These are phyloP conservation scores for Cucumis cinereus DNA, from an alignment of 306 rosid species.

Conservation along the genomic window DNA sequence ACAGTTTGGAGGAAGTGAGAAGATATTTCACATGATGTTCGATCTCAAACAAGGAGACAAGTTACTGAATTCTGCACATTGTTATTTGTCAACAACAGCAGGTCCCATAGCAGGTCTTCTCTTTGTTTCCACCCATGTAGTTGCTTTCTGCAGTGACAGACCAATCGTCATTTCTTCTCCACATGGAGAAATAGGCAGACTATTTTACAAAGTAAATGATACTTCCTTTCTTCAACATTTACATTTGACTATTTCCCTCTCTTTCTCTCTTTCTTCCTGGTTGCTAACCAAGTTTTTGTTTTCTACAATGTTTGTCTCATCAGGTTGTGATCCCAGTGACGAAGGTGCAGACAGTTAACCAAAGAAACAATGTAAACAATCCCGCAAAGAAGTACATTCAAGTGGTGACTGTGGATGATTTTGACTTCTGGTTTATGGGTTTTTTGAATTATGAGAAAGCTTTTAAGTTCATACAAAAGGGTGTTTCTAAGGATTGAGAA, in stretches of 20 bases:
- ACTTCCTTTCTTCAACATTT: not conserved
- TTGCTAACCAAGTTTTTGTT: not conserved
- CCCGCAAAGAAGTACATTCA: constrained; percentile 47
- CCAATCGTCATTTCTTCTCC: constrained; percentile 46
- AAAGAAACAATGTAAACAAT: constrained; percentile 26
- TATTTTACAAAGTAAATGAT: constrained; percentile 39
- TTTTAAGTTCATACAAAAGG: constrained; percentile 24
- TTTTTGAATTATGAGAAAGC: constrained; percentile 37
- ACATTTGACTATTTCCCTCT: not conserved
- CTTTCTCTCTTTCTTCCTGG: not conserved
- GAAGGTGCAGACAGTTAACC: constrained; percentile 27
- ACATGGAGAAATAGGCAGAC: constrained; percentile 31
- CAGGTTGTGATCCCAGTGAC: constrained; percentile 26
- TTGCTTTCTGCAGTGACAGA: constrained; percentile 74
- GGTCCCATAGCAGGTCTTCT: constrained; percentile 87
- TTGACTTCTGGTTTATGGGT: constrained; percentile 69
- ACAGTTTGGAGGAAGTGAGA: constrained; percentile 51
- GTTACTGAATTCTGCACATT: constrained; percentile 47
- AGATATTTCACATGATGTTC: constrained; percentile 44
- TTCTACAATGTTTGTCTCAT: not conserved
- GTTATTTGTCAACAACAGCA: constrained; percentile 63
- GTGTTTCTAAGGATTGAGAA: constrained; percentile 16
- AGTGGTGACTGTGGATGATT: constrained; percentile 41
- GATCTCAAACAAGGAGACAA: constrained; percentile 45
- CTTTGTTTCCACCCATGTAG: constrained; percentile 58